These are phyloP conservation scores for Boeremia lycopersici DNA, from an alignment of 2,329 filamentous ascomycete species.

Conservation along the genomic window DNA sequence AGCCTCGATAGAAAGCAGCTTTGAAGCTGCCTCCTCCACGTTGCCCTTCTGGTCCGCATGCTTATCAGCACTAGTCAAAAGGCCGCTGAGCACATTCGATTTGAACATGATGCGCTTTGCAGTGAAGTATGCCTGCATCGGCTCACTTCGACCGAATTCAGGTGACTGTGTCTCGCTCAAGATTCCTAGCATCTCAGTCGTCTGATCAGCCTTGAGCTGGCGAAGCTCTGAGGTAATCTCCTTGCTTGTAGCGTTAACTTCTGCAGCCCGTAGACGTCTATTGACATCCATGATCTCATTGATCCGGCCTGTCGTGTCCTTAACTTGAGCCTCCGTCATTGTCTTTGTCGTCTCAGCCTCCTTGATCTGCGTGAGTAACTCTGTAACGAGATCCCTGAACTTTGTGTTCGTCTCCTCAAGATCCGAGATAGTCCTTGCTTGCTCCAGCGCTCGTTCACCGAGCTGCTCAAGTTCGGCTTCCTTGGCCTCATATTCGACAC, in stretches of 20 bases:
- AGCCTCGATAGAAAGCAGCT: constrained; percentile 67
- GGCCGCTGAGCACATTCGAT: constrained; percentile 52
- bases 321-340: constrained; percentile 89
- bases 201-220: constrained; percentile 86
- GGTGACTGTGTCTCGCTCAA: constrained; percentile 60
- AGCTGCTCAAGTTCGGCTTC: constrained; percentile 86
- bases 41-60: constrained; percentile 69
- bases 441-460: constrained; percentile 71
- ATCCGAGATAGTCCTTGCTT: constrained; percentile 81
- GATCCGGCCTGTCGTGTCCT: constrained; percentile 85
- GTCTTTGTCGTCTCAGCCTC: constrained; percentile 92
- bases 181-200: constrained; percentile 84
- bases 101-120: constrained; percentile 92
- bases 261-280: constrained; percentile 87
- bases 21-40: constrained; percentile 79
- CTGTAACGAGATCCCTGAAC: constrained; percentile 87
- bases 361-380: constrained; percentile 82
- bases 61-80: constrained; percentile 49
- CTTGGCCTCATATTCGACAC: constrained; percentile 89
- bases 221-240: constrained; percentile 90
- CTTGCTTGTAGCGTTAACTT: constrained; percentile 89
- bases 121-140: constrained; percentile 83
- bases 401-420: constrained; percentile 87
- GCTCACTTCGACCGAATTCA: constrained; percentile 72
- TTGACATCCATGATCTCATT: constrained; percentile 97